These are phyloP conservation scores for Fusarium concolor DNA, from an alignment of 2,329 filamentous ascomycete species.

Conservation along the genomic window DNA sequence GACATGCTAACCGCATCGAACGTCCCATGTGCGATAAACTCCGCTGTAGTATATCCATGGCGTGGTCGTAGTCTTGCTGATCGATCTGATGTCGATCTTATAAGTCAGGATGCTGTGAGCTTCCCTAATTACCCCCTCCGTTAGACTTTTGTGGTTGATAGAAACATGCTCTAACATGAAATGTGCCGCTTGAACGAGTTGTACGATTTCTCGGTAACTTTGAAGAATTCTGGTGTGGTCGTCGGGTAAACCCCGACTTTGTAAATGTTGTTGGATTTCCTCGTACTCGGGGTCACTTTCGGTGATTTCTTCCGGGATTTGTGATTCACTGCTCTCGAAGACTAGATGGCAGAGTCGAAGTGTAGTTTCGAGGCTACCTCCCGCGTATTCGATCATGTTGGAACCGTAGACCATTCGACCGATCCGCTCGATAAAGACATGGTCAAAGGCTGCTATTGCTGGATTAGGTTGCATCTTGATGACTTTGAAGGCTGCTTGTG, in stretches of 20 bases:
- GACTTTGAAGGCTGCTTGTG: not conserved
- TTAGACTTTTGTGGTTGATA: conserved; percentile 1
- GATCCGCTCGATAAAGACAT: not conserved
- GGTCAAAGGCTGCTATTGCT: not conserved
- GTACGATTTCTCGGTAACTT: conserved; percentile 19
- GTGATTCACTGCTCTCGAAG: not conserved
- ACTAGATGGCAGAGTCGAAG: not conserved
- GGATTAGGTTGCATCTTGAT: fast-evolving
- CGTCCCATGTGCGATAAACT: conserved; percentile 41
- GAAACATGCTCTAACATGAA: conserved; percentile 30
- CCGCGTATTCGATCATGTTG: conserved; percentile 16
- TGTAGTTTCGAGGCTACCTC: not conserved
- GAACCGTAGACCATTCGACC: conserved; percentile 14
- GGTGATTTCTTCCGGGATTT: not conserved
- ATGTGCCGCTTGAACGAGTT: conserved; percentile 21
- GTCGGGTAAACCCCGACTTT: not conserved
- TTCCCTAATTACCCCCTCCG: conserved; percentile 38
- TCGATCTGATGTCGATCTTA: not conserved
- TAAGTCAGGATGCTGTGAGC: conserved; percentile 41
- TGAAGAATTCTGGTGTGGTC: not conserved
- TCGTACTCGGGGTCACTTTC: not conserved
- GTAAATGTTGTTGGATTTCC: not conserved
- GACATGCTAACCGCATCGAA: not conserved
- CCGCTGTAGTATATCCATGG: conserved; percentile 30
- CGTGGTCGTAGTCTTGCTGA: not conserved